Base-by-base conservation (phyloP, 805 yeast genomes). In the Yarrowia yakushimensis region DNA sequence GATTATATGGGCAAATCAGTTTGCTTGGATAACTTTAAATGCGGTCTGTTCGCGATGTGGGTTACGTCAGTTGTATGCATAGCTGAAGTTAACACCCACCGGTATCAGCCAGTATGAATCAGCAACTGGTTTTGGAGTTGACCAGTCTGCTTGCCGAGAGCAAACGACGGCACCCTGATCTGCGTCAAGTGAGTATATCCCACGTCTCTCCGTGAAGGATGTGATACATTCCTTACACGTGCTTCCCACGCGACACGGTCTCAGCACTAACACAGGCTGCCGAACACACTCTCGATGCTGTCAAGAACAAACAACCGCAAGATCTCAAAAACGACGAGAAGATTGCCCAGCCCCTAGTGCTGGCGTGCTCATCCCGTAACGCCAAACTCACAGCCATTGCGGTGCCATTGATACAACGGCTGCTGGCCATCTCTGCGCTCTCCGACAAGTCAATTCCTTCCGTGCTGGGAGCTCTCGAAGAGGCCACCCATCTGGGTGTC, bases 321-420 rank as follows among this genome's bases (percentile, higher is more conserved):
- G 74, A 70, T 7, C 72, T 85, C 22, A 67, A 81, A 1, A 72
- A 77, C 27, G 78, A 81, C 64, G 77, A 83, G 0, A 83, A 81
- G 43, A 85, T 87, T 67, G 79, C 85, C 4, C 74, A 78, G 3
- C 97, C 97, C 0, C 85, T 90, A 64, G 71, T 88, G 12, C 71
- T 85, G 52, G 85, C 96, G 0, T 87, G 96, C 67, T 81, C 85
- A 11, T 81, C 93, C 0, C 82, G 88, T 55, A 90, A 87, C 72
- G 85, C 88, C 9, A 90, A 90, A 69, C 79, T 88, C 66, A 83
- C 87, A 23, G 79, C 88, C 1, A 78, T 86, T 17, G 85, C 97
- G 0, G 78, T 92, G 50, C 92, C 88, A 65, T 81, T 88, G 52
- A 73, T 92, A 17, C 87, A 87, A 63, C 80, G 80, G 17, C 74